Base-by-base conservation (phyloP, 73 alveolate species). In the Halteria grandinella region DNA sequence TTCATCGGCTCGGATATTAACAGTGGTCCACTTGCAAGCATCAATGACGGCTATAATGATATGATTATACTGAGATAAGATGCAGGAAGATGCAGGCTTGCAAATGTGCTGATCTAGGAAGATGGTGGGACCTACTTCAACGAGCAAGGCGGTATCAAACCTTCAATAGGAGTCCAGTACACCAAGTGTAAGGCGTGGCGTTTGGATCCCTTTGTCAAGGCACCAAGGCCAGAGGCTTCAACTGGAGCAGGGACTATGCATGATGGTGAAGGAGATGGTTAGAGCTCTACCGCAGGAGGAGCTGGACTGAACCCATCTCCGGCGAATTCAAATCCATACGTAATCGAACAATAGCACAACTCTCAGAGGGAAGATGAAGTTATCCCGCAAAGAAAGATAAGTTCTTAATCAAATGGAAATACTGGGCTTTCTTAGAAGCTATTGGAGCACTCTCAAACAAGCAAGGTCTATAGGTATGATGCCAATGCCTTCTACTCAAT, bases 1-100 rank as follows among this genome's bases (percentile, higher is more conserved):
- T 91, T 17, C 71, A 70, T 78, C 15, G 90, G 94, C 45, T 82
- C 75, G 66, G 73, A 44, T 39, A 17, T 83, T 54, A 29, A 52
- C 8, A 39, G 83, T 15, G 90, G 92, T 44, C 97, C 98, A 1
- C 54, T 80, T 18, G 60, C 97, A 25, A 59, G 69, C 43, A 7
- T 91, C 7, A 86, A 91, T 59, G 97, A 94, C 80, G 98, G 98
- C 45, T 71, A 43, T 49, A 79, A 63, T 60, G 98, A 94, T 52
- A 17, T 91, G 20, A 58, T 88, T 41, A 28, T 78, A 52, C 59
- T 78, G 77, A 50, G 77, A 52, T 86, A 94, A 57, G 32, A 69
- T 17, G 94, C 85, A 2, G 96, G 97, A 28, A 90, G 91, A 59
- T 79, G 91, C 79, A 74, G 84, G 24, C 55, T 86, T 25, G 66